Conservation (phyloP, 768 basidiomycete species). For the Termitomyces sp. region DNA sequence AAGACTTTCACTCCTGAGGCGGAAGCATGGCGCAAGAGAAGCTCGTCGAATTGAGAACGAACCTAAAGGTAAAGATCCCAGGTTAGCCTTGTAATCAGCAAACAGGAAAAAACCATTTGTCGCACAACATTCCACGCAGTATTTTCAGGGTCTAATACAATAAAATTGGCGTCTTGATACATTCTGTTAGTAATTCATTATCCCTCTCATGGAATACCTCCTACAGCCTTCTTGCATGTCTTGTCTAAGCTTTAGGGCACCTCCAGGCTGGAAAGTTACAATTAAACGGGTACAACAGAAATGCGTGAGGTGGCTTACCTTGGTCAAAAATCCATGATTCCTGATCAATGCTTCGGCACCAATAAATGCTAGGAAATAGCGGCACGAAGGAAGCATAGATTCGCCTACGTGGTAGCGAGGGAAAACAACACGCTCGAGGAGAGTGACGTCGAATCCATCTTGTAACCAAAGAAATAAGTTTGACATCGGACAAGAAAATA, state of each 20-base stretch:
- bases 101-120: not conserved
- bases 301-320: slow-evolving; percentile 13
- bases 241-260: slow-evolving; percentile 53
- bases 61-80: slow-evolving; percentile 23
- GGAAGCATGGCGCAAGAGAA: slow-evolving; percentile 51
- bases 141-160: slow-evolving; percentile 41
- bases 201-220: slow-evolving; percentile 10
- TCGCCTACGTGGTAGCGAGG: slow-evolving; percentile 41
- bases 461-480: not conserved
- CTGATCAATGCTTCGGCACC: slow-evolving; percentile 22
- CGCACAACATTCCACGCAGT: slow-evolving; percentile 59
- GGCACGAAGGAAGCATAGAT: slow-evolving; percentile 25
- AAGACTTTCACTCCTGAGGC: slow-evolving; percentile 42
- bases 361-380: slow-evolving; percentile 27
- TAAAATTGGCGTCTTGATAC: slow-evolving; percentile 50
- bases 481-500: not conserved
- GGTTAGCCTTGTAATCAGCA: not conserved
- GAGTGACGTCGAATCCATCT: slow-evolving; percentile 41
- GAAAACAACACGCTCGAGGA: slow-evolving; percentile 38
- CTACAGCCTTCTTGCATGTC: slow-evolving; percentile 53
- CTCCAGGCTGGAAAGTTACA: slow-evolving; percentile 39
- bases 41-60: slow-evolving; percentile 52
- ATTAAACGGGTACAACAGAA: slow-evolving; percentile 8
- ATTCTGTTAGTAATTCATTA: not conserved
- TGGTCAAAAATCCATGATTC: slow-evolving; percentile 23